phyloP scores from a whole-genome alignment of 164 flowering plant species.

The Pachysandra terminalis region DNA sequence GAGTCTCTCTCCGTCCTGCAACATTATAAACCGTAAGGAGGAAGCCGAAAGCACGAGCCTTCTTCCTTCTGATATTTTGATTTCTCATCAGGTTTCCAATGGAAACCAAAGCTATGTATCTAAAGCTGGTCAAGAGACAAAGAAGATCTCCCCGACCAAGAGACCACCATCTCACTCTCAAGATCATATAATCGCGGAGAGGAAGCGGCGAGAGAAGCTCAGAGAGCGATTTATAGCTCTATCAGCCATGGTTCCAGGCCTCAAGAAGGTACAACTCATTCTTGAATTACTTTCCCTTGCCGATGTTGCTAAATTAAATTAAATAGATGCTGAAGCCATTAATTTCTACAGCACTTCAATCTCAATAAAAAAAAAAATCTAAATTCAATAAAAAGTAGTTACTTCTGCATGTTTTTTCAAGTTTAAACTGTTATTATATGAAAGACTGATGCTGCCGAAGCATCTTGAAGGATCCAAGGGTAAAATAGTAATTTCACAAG shows the following conservation, averaged over 20 bases:
- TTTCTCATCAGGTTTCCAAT: constrained; percentile 24
- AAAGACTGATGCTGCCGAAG: no score
- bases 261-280: constrained; percentile 60
- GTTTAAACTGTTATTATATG: no score
- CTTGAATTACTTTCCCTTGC: neutral
- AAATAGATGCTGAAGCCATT: no score
- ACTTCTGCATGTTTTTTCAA: no score
- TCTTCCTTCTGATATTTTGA: constrained; percentile 27
- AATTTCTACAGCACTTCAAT: no score
- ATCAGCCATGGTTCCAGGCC: constrained; percentile 73
- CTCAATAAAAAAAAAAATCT: no score
- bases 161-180: constrained; percentile 32
- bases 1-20: constrained; percentile 22
- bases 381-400: no score
- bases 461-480: no score
- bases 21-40: constrained; percentile 47
- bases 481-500: no score
- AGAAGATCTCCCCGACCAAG: constrained; percentile 24
- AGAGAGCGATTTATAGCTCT: constrained; percentile 70
- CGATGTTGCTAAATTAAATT: no score
- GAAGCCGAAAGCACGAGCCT: constrained; percentile 29
- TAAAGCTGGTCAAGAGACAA: constrained; percentile 34
- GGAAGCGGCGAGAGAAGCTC: constrained; percentile 76
- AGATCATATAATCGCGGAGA: constrained; percentile 74
- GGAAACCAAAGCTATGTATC: constrained; percentile 29